Evolutionary conservation across 2,329 filamentous ascomycete genomes (phyloP).

Genomic region (Parafenestella ontariensis): DNA sequence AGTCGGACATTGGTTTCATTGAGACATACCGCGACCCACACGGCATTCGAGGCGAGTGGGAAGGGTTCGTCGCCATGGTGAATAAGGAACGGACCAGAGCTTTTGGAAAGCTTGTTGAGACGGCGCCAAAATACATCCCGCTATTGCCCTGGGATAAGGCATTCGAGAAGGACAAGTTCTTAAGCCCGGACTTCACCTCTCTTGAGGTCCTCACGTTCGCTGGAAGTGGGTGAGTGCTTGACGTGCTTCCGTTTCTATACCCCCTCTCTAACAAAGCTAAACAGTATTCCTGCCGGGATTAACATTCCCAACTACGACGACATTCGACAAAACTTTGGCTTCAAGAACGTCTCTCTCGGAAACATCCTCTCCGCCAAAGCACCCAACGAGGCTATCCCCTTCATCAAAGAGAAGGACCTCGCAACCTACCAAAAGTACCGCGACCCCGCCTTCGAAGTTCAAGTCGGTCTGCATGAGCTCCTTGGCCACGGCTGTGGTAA

Average conservation of each 20-base stretch:
- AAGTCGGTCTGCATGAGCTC: slow-evolving; percentile 94
- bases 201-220: slow-evolving; percentile 88
- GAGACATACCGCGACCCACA: slow-evolving; percentile 64
- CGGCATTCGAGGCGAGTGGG: slow-evolving; percentile 62
- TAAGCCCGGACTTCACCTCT: slow-evolving; percentile 94
- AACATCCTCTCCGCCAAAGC: slow-evolving; percentile 93
- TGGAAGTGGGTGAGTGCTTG: slow-evolving; percentile 56
- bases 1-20: slow-evolving; percentile 62
- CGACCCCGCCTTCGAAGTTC: slow-evolving; percentile 89
- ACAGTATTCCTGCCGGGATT: slow-evolving; percentile 64
- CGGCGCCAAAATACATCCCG: slow-evolving; percentile 83
- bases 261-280: slow-evolving; percentile 4
- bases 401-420: slow-evolving; percentile 81
- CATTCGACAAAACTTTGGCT: slow-evolving; percentile 81
- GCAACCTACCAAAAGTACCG: slow-evolving; percentile 81
- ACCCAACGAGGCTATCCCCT: slow-evolving; percentile 89
- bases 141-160: slow-evolving; percentile 85
- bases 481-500: slow-evolving; percentile 91
- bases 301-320: slow-evolving; percentile 65
- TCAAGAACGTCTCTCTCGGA: slow-evolving; percentile 92
- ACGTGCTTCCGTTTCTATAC: background rate
- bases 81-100: slow-evolving; percentile 90
- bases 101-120: slow-evolving; percentile 83
- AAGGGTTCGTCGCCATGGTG: slow-evolving; percentile 67
- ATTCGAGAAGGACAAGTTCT: slow-evolving; percentile 96